Evolutionary conservation across 306 rosid genomes (phyloP), one percentile per base, ranked within the genome.

Genomic region (Medicago lupulina): DNA sequence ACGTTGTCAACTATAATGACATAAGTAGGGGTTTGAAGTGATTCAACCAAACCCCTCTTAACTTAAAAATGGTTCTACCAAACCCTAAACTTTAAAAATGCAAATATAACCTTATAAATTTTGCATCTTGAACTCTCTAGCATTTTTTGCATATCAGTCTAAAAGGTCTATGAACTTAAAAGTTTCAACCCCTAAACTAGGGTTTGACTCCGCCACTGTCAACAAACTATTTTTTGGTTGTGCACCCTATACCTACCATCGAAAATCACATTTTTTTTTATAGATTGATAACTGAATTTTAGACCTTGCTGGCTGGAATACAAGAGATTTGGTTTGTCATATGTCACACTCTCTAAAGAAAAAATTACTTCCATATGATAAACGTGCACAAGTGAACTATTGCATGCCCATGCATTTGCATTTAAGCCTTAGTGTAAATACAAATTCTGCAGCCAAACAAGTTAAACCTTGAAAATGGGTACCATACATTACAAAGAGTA

Each of bases 341-440:
- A 31, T 82, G 66, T 71, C 39, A 59, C 34, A 31, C n/a, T 6
- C 36, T 12, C 21, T 19, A 36, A 28, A 19, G 6, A 54, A 67
- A 18, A 58, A 61, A 53, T 66, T 34, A 65, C 47, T 71, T 67
- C 28, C 88, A 76, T 79, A n/a, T 82, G 80, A 19, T 79, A 79
- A 79, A 82, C 78, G 86, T 85, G 84, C 71, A 62, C 1, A 25
- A 51, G 60, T 67, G 58, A 79, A 79, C 10, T 81, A 46, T 15
- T 46, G 38, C 38, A 34, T 78, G 83, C 84, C 88, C 84, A 85
- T 85, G 76, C 83, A 74, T 11, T 75, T 59, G 64, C 47, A 55
- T 67, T 82, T 60, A 85, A 67, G 34, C 57, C 67, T 49, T 74
- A 46, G 79, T 59, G 61, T 66, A 46, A 69, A 62, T 68, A 40